Conservation (phyloP, 2,329 filamentous ascomycete species). For the Colletotrichum eleusines region DNA sequence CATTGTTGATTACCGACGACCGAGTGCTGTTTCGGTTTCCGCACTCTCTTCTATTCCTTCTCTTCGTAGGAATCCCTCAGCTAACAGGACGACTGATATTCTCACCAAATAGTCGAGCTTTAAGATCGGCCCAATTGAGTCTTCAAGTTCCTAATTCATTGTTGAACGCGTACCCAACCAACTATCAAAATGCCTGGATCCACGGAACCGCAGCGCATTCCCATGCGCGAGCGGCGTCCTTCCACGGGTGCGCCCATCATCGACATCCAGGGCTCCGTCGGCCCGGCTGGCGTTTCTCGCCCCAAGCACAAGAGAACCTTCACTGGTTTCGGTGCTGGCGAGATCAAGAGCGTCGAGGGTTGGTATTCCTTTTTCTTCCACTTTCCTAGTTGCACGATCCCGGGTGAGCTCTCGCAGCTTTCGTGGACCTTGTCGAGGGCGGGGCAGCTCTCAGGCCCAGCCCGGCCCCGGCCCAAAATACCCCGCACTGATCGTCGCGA, state of each 20-base stretch:
- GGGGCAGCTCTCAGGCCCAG: conserved; percentile 42
- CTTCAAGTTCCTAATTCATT: background rate
- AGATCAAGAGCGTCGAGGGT: conserved; percentile 95
- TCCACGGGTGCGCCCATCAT: conserved; percentile 86
- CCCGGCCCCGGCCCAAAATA: conserved; percentile 43
- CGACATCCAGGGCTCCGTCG: conserved; percentile 87
- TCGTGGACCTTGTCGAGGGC: conserved; percentile 31
- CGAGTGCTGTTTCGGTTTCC: conserved; percentile 24
- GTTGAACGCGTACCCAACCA: conserved; percentile 35
- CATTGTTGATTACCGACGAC: background rate
- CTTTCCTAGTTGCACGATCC: conserved; percentile 16
- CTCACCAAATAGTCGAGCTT: conserved; percentile 9
- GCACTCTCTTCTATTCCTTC: background rate
- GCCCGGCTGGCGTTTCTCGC: conserved; percentile 84
- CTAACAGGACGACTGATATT: conserved; percentile 1
- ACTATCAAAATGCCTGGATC: conserved; percentile 46
- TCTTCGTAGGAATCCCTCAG: background rate
- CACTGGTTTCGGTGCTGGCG: conserved; percentile 88
- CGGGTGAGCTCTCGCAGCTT: conserved; percentile 35
- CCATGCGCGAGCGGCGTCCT: conserved; percentile 80
- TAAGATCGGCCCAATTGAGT: conserved; percentile 21
- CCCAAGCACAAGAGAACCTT: conserved; percentile 98
- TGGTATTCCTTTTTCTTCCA: conserved; percentile 50
- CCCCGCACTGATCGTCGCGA: conserved; percentile 44
- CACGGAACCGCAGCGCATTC: conserved; percentile 52